Evolutionary conservation across 2,329 filamentous ascomycete species (phyloP), one percentile per base, ranked within the genome.

Genomic region (Aspergillus vadensis): DNA sequence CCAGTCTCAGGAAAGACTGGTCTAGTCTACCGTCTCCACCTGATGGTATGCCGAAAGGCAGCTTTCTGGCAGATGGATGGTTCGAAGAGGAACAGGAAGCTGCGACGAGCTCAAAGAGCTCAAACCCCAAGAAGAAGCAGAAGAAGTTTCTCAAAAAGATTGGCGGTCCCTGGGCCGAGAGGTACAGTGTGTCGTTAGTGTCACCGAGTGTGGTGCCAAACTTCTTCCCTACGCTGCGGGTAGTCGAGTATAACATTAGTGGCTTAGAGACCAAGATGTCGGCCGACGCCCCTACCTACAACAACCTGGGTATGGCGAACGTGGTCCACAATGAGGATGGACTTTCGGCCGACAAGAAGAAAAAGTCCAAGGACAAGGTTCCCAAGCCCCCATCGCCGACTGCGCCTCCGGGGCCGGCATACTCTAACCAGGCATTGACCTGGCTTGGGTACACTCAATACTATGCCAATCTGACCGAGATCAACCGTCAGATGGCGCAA

Each of bases 161-260:
- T 63, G 92, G 91, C 19, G 93, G 93, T 4, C 84, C 85, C 63
- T 96, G 87, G 79, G 92, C 88, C 3, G 92, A 99, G 77, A 86
- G 92, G 55, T 99, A 92, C 74, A 89, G 92, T 56, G 76, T 96
- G 5, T 88, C 91, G 0, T 80, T 95, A 25, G 88, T 98, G 58
- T 86, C 89, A 50, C 91, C 94, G 0, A 98, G 93, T 72, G 81
- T 99, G 39, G 91, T 98, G 8, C 95, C 94, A 6, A 97, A 95
- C 72, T 96, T 92, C 76, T 95, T 93, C 65, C 95, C 94, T 0
- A 92, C 91, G 0, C 77, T 97, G 32, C 86, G 93, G n/a, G 84
- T 99, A n/a, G 82, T 94, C 65, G 91, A 97, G 71, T 99, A 98
- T 81, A 98, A 99, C 73, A 91, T 91, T 57, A 91, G 83, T 0